A percentile compares a stretch with the other conserved stretches of the same genome.
Conservation (phyloP, 2,329 filamentous ascomycete genomes). For the Graphilbum sp. region DNA sequence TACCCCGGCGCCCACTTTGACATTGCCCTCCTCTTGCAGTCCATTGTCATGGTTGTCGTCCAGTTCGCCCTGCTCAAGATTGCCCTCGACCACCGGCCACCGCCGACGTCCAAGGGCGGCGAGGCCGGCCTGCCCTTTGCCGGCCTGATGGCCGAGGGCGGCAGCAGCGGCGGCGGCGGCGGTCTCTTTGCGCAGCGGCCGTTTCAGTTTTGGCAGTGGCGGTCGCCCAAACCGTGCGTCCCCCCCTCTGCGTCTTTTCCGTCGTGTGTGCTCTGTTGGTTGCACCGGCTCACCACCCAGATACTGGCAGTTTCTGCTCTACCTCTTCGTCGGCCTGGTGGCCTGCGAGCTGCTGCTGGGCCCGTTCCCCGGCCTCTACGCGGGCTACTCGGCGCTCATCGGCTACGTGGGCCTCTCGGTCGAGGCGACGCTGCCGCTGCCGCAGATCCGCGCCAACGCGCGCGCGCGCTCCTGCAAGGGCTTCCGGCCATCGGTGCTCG, state of each 20-base stretch:
- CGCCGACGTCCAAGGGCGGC: constrained; percentile 41
- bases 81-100: constrained; percentile 49
- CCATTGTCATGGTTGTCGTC: constrained; percentile 47
- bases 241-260: not conserved
- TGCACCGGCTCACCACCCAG: constrained; percentile 17
- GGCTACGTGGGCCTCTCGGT: constrained; percentile 63
- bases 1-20: constrained; percentile 53
- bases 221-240: constrained; percentile 47
- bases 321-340: constrained; percentile 45
- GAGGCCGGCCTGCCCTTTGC: constrained; percentile 47
- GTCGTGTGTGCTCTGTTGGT: not conserved
- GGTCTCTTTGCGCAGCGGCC: constrained; percentile 36
- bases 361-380: constrained; percentile 38
- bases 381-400: constrained; percentile 48
- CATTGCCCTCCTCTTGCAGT: constrained; percentile 44
- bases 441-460: constrained; percentile 59
- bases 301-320: constrained; percentile 65
- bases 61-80: constrained; percentile 50
- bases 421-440: constrained; percentile 67
- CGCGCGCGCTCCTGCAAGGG: constrained; percentile 56
- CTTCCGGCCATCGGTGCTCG: constrained; percentile 59
- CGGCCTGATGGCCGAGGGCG: constrained; percentile 22
- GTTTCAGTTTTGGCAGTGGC: constrained; percentile 75
- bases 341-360: constrained; percentile 52
- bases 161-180: too few relatives aligned